These are phyloP conservation scores for Exophiala calicioides DNA, from an alignment of 2,329 filamentous ascomycete species.

Conservation along the genomic window DNA sequence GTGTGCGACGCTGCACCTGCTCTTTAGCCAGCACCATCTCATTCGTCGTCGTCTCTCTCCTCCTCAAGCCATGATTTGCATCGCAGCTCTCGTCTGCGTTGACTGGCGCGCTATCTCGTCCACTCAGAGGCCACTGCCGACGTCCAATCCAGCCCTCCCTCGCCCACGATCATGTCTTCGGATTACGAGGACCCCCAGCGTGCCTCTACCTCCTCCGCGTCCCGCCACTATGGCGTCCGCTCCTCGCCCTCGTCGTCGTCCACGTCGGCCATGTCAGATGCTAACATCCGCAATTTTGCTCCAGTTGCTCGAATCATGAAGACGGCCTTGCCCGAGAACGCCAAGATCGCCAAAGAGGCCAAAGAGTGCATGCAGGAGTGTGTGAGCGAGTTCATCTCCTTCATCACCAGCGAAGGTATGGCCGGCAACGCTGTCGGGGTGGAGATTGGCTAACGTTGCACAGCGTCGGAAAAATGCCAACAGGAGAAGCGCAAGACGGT, in stretches of 20 bases:
- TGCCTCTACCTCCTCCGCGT: conserved; percentile 20
- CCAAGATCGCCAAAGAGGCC: conserved; percentile 97
- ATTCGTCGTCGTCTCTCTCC: conserved; percentile 42
- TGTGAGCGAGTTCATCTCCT: conserved; percentile 99
- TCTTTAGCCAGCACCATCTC: conserved; percentile 33
- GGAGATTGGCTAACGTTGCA: conserved; percentile 30
- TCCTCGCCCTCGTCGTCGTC: conserved; percentile 44
- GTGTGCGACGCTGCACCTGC: conserved; percentile 27
- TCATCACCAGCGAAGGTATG: conserved; percentile 96
- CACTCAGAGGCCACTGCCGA: conserved; percentile 26
- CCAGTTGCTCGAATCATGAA: conserved; percentile 99
- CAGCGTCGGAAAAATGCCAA: conserved; percentile 98
- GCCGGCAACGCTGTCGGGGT: conserved; percentile 12
- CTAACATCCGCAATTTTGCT: conserved; percentile 92
- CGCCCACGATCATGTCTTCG: conserved; percentile 29
- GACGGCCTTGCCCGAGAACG: conserved; percentile 92
- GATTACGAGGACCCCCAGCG: too few species aligned
- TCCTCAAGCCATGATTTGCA: conserved; percentile 49
- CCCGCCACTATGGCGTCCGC: conserved; percentile 44
- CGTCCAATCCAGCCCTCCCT: conserved; percentile 7
- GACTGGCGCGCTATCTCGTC: conserved; percentile 30
- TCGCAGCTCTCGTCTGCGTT: conserved; percentile 25
- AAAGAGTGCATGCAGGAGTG: conserved; percentile 99
- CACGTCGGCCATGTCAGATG: conserved; percentile 59
- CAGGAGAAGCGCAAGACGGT: conserved; percentile 99